Percentiles rank a stretch among this genome's conserved stretches.
These are phyloP conservation scores for Penicillium sp. DNA, from an alignment of 2,329 filamentous ascomycete genomes.

Conservation along the genomic window DNA sequence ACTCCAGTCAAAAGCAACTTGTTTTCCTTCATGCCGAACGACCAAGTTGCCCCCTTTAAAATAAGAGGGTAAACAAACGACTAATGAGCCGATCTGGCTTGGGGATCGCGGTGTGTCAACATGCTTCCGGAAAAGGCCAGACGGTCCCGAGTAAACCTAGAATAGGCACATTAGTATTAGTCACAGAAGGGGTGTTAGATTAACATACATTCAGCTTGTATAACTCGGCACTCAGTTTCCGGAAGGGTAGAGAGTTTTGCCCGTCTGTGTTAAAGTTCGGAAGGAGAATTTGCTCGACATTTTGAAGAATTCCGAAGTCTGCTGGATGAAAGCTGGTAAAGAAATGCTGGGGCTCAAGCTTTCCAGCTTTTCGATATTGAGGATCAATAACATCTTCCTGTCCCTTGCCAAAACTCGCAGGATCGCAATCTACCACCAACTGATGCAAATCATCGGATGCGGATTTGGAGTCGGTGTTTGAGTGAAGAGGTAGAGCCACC, in stretches of 20 bases:
- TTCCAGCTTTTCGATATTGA: too few species aligned
- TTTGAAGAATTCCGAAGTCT: conserved; percentile 55
- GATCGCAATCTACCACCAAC: conserved; percentile 35
- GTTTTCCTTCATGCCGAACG: too few species aligned
- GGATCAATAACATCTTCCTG: conserved; percentile 11
- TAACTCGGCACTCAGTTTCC: conserved; percentile 51
- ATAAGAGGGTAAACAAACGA: too few species aligned
- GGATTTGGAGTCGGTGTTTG: neutral
- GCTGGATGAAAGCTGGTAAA: conserved; percentile 53
- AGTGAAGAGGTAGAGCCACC: neutral
- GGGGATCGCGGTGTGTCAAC: conserved; percentile 54
- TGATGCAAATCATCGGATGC: neutral
- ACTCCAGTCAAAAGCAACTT: too few species aligned
- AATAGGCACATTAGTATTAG: neutral
- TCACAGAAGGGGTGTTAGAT: conserved; percentile 21
- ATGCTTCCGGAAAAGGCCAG: conserved; percentile 52
- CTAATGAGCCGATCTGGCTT: too few species aligned
- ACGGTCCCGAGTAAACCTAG: conserved; percentile 53
- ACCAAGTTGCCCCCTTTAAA: too few species aligned
- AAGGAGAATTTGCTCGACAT: conserved; percentile 49
- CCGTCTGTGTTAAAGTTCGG: conserved; percentile 23
- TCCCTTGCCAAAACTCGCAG: conserved; percentile 51
- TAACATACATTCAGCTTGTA: conserved; percentile 54
- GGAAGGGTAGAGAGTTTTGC: conserved; percentile 15
- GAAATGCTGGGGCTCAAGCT: conserved; percentile 45